Conservation (phyloP, 2,329 filamentous ascomycete genomes). For the Ilyonectria sp. region DNA sequence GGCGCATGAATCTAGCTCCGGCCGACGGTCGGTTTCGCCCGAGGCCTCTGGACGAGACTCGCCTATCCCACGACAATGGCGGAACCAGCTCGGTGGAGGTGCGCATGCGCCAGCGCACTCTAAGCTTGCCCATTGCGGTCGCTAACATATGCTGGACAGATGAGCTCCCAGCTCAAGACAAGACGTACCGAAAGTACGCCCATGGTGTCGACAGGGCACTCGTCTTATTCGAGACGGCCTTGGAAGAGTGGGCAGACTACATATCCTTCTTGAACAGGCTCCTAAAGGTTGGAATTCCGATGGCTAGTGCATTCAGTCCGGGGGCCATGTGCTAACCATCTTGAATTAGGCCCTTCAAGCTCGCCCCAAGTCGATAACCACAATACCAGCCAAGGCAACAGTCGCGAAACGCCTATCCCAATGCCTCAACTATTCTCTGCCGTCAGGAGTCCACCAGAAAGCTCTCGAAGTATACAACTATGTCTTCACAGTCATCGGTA, state of each 20-base stretch:
- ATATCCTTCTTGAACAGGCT: slow-evolving; percentile 95
- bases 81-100: slow-evolving; percentile 85
- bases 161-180: slow-evolving; percentile 72
- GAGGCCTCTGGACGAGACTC: slow-evolving; percentile 88
- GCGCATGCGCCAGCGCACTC: slow-evolving; percentile 50
- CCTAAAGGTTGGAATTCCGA: slow-evolving; percentile 76
- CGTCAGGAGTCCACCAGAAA: slow-evolving; percentile 98
- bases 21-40: slow-evolving; percentile 77
- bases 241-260: slow-evolving; percentile 99
- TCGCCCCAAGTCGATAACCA: slow-evolving; percentile 78
- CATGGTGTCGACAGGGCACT: slow-evolving; percentile 89
- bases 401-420: slow-evolving; percentile 94
- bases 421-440: slow-evolving; percentile 92
- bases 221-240: slow-evolving; percentile 89
- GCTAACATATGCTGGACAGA: slow-evolving; percentile 57
- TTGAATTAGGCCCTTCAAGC: slow-evolving; percentile 84
- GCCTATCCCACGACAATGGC: slow-evolving; percentile 82
- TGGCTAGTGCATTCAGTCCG: too few species aligned
- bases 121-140: background rate
- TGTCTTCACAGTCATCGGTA: slow-evolving; percentile 89
- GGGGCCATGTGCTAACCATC: slow-evolving; percentile 17
- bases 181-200: slow-evolving; percentile 89
- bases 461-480: slow-evolving; percentile 93
- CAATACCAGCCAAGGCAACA: slow-evolving; percentile 85
- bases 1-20: slow-evolving; percentile 74